Percentiles rank a stretch among this genome's conserved stretches.
These are phyloP conservation scores for Amanita thiersii DNA, from an alignment of 768 basidiomycete genomes.

Conservation along the genomic window DNA sequence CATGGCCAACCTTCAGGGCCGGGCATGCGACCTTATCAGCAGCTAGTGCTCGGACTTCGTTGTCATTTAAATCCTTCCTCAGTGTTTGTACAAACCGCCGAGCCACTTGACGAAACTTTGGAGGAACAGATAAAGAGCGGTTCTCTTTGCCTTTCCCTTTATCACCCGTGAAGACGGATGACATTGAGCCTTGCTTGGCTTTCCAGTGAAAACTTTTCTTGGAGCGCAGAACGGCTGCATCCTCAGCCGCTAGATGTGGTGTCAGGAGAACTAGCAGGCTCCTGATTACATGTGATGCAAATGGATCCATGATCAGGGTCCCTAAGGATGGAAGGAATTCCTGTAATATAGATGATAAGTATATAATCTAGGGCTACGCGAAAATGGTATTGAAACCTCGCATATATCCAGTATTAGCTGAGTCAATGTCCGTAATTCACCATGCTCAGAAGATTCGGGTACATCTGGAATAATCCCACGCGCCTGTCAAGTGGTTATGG, in stretches of 20 bases:
- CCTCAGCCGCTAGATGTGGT: slow-evolving; percentile 38
- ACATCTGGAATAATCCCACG: slow-evolving; percentile 45
- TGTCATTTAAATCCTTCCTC: slow-evolving; percentile 45
- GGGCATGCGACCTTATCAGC: slow-evolving; percentile 74
- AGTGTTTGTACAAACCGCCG: slow-evolving; percentile 41
- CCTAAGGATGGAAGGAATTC: slow-evolving; percentile 63
- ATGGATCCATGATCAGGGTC: slow-evolving; percentile 71
- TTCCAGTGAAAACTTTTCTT: slow-evolving; percentile 84
- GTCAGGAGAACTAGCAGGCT: slow-evolving; percentile 73
- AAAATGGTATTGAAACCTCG: slow-evolving; percentile 33
- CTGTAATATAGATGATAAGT: slow-evolving; percentile 25
- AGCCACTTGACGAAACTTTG: slow-evolving; percentile 40
- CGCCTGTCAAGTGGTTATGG: slow-evolving; percentile 25
- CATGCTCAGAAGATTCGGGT: slow-evolving; percentile 39
- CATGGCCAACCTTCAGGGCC: slow-evolving; percentile 49
- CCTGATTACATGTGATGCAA: slow-evolving; percentile 86
- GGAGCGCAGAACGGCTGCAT: slow-evolving; percentile 49
- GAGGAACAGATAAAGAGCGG: slow-evolving; percentile 24
- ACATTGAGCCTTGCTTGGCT: slow-evolving; percentile 71
- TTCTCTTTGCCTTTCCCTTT: slow-evolving; percentile 28
- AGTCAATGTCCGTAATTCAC: slow-evolving; percentile 61
- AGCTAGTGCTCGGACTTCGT: slow-evolving; percentile 73
- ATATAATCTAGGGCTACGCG: slow-evolving; percentile 9
- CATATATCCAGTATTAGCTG: slow-evolving; percentile 57
- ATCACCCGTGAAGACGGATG: slow-evolving; percentile 58